Base-by-base conservation (phyloP, 2,329 filamentous ascomycete genomes). In the Colletotrichum coccodes region DNA sequence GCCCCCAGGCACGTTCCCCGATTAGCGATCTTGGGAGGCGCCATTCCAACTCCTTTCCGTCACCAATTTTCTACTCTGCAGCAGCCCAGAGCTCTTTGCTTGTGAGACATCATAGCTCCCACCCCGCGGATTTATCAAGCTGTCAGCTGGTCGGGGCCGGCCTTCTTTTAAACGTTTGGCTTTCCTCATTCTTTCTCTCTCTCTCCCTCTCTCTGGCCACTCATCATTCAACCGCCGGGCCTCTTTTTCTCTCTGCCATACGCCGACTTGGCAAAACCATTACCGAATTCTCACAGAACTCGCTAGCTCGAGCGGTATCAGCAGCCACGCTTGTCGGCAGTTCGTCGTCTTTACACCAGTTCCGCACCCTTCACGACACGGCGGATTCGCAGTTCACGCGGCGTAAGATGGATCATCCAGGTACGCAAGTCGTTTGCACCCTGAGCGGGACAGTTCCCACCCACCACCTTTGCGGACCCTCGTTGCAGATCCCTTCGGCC, bases 381-480 rank as follows among this genome's bases (percentile, higher is more conserved):
- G 12, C 16, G 23, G 2, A 54, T 4, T 64, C n/a, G 16, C 23
- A 32, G 53, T 26, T 49, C 18, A 38, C 42, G 26, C 23, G 21
- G 58, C 32, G n/a, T n/a, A 42, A 50, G 23, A 68, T 68, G 65
- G 65, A 68, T 52, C 65, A 68, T 23, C 65, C 65, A 65, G 65
- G 65, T 68, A 68, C 18, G 61, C 61, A 60, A 36, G 34, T 21
- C 9, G 9, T 21, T 11, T 21, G 38, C 26, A 11, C 23, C 16
- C 6, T 26, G 18, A 14, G 8, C 4, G 12, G 28, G 26, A 34
- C 40, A 4, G 16, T 28, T 16, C 34, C 18, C 6, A 21, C 44
- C 34, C 26, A 34, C 38, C 18, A 28, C 38, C 26, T 47, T 11
- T 9, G 12, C 3, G 16, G 16, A 46, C 52, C 60, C 42, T 26